Evolutionary conservation across 805 yeast genomes (phyloP).

Genomic region (Vanderwaltozyma yarrowii): DNA sequence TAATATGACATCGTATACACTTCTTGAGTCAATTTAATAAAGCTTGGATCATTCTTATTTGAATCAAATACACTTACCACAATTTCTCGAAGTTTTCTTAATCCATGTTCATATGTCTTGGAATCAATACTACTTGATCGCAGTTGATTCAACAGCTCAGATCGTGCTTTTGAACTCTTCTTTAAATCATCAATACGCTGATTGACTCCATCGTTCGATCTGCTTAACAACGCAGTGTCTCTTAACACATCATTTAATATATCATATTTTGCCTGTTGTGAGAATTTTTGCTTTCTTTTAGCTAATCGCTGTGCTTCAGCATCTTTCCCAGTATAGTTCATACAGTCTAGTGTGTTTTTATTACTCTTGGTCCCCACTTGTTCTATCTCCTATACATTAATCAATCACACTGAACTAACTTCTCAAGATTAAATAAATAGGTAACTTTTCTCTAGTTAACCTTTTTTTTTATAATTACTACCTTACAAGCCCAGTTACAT

Average conservation of each 20-base stretch:
- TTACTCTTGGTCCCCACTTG: too few relatives aligned
- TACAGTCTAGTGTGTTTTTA: too few relatives aligned
- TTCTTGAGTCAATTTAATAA: slow-evolving; percentile 8
- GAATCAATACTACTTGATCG: slow-evolving; percentile 12
- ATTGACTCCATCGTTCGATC: slow-evolving; percentile 42
- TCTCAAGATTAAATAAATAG: too few relatives aligned
- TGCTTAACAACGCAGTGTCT: slow-evolving; percentile 46
- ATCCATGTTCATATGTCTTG: slow-evolving; percentile 23
- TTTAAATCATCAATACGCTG: slow-evolving; percentile 28
- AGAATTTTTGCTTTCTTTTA: slow-evolving; percentile 29
- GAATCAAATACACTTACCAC: slow-evolving; percentile 12
- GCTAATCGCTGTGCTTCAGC: background rate
- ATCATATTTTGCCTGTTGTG: slow-evolving; percentile 14
- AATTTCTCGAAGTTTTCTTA: slow-evolving; percentile 19
- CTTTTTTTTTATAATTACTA: too few relatives aligned
- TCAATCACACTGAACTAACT: too few relatives aligned
- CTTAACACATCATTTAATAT: slow-evolving; percentile 15
- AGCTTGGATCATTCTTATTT: slow-evolving; percentile 7
- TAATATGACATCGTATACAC: slow-evolving; percentile 14
- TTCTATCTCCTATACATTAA: too few relatives aligned
- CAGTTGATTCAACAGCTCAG: slow-evolving; percentile 32
- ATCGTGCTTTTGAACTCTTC: slow-evolving; percentile 34
- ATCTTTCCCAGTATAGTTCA: background rate
- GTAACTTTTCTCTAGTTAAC: too few relatives aligned
- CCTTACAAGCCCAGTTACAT: too few relatives aligned